phyloP scores from a whole-genome alignment of 2,329 filamentous ascomycete genomes.

The Sporothrix mexicana region DNA sequence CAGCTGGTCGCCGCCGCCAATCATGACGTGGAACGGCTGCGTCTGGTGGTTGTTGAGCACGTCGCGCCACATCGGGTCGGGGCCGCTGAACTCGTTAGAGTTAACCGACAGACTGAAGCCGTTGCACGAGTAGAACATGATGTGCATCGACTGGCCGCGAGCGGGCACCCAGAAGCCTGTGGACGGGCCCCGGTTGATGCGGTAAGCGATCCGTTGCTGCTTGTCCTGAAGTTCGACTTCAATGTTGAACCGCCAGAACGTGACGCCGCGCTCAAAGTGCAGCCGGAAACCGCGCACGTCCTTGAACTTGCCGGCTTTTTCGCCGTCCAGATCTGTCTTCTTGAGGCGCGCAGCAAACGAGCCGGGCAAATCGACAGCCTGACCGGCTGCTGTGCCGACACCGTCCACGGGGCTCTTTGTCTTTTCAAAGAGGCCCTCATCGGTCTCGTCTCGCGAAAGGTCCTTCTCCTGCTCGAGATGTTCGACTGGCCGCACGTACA shows the following conservation, averaged over 20 bases:
- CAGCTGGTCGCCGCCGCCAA: constrained; percentile 95
- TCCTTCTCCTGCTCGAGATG: constrained; percentile 79
- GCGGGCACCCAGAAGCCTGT: constrained; percentile 95
- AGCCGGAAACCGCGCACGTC: constrained; percentile 83
- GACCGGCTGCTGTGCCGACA: constrained; percentile 46
- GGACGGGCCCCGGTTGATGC: constrained; percentile 89
- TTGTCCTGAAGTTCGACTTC: constrained; percentile 81
- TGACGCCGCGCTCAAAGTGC: constrained; percentile 83
- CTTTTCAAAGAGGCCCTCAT: constrained; percentile 81
- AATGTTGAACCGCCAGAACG: constrained; percentile 97
- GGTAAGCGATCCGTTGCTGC: constrained; percentile 89
- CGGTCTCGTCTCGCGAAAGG: constrained; percentile 77
- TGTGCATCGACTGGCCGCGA: constrained; percentile 86
- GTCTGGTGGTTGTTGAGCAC: constrained; percentile 91
- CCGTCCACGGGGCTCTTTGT: constrained; percentile 60
- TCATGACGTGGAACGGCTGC: constrained; percentile 95
- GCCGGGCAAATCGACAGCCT: constrained; percentile 54
- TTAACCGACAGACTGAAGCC: constrained; percentile 86
- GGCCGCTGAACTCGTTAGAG: constrained; percentile 80
- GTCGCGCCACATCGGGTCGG: constrained; percentile 96
- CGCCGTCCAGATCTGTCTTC: constrained; percentile 70
- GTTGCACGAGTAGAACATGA: constrained; percentile 99
- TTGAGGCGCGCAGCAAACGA: constrained; percentile 61
- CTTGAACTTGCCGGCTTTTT: constrained; percentile 78
- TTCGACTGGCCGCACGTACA: constrained; percentile 90